Evolutionary conservation across 2,329 filamentous ascomycete species (phyloP).

Genomic region (Camillea tinctor): DNA sequence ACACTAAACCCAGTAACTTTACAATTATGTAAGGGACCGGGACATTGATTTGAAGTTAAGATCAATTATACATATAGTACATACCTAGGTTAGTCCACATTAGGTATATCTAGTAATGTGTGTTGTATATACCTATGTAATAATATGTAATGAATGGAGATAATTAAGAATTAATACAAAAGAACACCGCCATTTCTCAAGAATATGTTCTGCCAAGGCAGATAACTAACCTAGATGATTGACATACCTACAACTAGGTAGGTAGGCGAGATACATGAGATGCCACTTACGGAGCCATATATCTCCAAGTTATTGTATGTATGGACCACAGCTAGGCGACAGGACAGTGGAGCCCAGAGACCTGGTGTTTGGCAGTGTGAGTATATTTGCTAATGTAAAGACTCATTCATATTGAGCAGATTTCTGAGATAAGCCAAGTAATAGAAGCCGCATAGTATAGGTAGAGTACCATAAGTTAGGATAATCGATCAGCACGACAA

Average conservation of each 20-base stretch:
- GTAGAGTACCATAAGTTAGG: too few species aligned
- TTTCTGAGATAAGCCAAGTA: too few species aligned
- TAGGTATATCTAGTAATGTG: too few species aligned
- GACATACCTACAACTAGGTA: not conserved
- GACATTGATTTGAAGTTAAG: too few species aligned
- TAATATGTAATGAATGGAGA: not conserved
- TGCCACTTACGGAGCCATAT: not conserved
- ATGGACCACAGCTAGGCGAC: not conserved
- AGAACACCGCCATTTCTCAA: not conserved
- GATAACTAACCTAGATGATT: not conserved
- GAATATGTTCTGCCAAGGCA: not conserved
- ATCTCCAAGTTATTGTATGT: not conserved
- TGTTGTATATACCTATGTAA: too few species aligned
- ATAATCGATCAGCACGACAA: too few species aligned
- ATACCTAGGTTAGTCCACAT: too few species aligned
- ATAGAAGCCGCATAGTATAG: too few species aligned
- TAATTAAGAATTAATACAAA: not conserved
- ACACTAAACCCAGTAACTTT: too few species aligned
- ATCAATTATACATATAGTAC: too few species aligned
- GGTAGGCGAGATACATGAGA: not conserved
- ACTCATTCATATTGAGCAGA: too few species aligned
- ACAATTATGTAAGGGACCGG: too few species aligned
- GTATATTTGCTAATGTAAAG: not conserved
- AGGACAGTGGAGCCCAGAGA: not conserved
- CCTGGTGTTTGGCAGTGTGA: not conserved